A percentile compares a stretch with the other conserved stretches of the same genome.
These are phyloP conservation scores for Globisporangium nodosum DNA, from an alignment of 352 stramenopile genomes.

Conservation along the genomic window DNA sequence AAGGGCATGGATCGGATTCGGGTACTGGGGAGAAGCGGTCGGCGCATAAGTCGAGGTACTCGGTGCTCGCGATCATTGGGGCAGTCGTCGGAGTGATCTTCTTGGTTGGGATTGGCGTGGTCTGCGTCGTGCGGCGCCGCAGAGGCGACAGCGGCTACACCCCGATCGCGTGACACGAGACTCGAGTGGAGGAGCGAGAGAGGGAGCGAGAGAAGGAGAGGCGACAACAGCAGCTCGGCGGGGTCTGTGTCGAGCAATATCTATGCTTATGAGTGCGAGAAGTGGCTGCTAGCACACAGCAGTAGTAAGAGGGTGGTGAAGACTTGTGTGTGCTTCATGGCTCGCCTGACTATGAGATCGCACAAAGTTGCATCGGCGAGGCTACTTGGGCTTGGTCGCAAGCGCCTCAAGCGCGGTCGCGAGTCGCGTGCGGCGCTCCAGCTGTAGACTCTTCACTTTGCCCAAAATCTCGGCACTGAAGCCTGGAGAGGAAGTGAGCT, in stretches of 20 bases:
- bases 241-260: background rate
- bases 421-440: slow-evolving; percentile 2
- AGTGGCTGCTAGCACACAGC: background rate
- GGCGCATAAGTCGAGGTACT: slow-evolving; percentile 18
- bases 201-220: background rate
- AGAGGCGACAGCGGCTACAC: slow-evolving; percentile 33
- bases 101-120: slow-evolving; percentile 29
- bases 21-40: background rate
- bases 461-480: slow-evolving; percentile 1
- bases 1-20: background rate
- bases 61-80: slow-evolving; percentile 29
- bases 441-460: slow-evolving; percentile 1
- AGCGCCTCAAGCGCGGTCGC: slow-evolving; percentile 3
- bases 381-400: background rate
- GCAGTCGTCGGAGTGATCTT: slow-evolving; percentile 42
- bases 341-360: background rate
- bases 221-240: background rate
- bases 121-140: slow-evolving; percentile 32
- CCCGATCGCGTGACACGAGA: slow-evolving; percentile 22
- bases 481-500: background rate
- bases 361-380: background rate
- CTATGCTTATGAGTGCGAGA: background rate
- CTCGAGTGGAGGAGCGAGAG: background rate
- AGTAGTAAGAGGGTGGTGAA: background rate
- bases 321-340: background rate